Conservation (phyloP, 176 grass and related monocot species). For the Paspalum notatum region DNA sequence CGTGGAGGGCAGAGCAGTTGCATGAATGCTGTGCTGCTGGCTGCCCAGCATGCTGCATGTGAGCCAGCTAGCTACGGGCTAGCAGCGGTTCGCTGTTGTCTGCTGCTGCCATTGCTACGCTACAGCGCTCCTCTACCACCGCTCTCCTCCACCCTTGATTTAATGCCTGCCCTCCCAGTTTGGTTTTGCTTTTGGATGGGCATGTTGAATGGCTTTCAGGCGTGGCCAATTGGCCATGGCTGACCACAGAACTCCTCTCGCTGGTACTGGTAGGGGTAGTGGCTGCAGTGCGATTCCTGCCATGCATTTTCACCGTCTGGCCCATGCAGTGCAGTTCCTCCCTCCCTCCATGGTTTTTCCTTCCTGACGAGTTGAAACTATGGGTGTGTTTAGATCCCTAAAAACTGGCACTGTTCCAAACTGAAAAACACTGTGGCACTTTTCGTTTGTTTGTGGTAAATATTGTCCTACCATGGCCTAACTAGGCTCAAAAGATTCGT, state of each 20-base stretch:
- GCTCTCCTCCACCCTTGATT: not conserved
- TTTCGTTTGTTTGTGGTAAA: too few species aligned
- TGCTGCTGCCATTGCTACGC: not conserved
- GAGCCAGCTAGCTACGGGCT: constrained; percentile 25
- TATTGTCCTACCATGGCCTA: too few species aligned
- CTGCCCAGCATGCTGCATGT: not conserved
- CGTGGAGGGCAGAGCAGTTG: not conserved
- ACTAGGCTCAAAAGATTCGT: too few species aligned
- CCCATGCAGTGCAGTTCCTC: not conserved
- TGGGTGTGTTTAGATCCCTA: too few species aligned
- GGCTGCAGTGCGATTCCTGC: too few species aligned
- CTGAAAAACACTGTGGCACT: too few species aligned
- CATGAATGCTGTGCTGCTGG: not conserved
- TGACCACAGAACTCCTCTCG: too few species aligned
- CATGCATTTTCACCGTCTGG: not conserved
- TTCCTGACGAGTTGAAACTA: too few species aligned
- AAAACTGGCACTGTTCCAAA: too few species aligned
- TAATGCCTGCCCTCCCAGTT: constrained; percentile 41
- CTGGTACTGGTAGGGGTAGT: too few species aligned
- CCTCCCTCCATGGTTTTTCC: too few species aligned
- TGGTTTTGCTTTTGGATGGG: constrained; percentile 31
- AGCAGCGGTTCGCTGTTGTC: not conserved
- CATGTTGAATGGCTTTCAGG: not conserved
- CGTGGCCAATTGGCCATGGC: not conserved
- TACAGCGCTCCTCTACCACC: not conserved